Conservation (phyloP, 129 eudicot species). For the Apium graveolens region DNA sequence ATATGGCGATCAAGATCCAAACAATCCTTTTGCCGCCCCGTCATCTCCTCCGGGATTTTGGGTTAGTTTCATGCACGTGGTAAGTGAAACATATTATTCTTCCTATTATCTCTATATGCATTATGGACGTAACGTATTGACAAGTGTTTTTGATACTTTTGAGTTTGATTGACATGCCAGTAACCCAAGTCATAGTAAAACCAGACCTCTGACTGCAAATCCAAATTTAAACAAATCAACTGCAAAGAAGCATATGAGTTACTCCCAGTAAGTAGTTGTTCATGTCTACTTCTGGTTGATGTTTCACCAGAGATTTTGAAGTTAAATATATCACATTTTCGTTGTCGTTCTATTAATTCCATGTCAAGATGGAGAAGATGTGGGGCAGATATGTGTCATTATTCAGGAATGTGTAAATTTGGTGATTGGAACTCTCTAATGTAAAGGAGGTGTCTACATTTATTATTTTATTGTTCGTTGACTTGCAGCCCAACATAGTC, state of each 20-base stretch:
- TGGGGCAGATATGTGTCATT: too few relatives aligned
- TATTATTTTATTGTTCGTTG: not conserved
- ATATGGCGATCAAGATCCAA: conserved; percentile 82
- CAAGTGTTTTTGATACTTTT: not conserved
- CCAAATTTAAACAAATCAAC: not conserved
- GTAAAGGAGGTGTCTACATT: not conserved
- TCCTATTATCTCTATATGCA: not conserved
- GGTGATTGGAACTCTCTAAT: not conserved
- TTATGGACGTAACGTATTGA: not conserved
- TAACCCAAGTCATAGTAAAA: not conserved
- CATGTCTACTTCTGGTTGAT: not conserved
- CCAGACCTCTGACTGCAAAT: not conserved
- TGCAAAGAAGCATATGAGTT: not conserved
- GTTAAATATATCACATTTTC: not conserved
- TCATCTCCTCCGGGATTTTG: conserved; percentile 90
- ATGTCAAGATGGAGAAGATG: not conserved
- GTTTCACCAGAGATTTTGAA: not conserved
- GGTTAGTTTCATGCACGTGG: conserved; percentile 91
- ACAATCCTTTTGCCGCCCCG: conserved; percentile 84
- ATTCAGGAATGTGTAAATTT: too few relatives aligned
- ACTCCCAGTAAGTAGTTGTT: not conserved
- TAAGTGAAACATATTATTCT: conserved; percentile 21
- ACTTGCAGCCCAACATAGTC: not conserved
- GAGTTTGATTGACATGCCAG: not conserved
- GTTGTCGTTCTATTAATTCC: not conserved